phyloP scores from a whole-genome alignment of 495 filamentous ascomycete genomes.

The Daldinia concentrica region DNA sequence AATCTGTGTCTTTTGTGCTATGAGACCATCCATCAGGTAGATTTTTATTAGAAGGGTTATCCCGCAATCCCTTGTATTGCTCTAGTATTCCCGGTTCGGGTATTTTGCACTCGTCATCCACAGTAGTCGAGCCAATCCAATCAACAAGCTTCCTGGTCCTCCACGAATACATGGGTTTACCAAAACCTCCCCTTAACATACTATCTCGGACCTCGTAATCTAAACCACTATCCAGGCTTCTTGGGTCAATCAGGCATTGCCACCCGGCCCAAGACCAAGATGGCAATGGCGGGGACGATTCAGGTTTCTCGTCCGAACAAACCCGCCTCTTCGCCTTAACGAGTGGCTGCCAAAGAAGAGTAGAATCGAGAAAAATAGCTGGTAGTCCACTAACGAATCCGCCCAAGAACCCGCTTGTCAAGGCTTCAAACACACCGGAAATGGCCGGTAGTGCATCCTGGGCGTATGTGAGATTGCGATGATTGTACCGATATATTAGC shows the following conservation, averaged over 20 bases:
- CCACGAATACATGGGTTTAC: not conserved
- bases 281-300: not conserved
- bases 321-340: not conserved
- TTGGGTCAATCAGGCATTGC: not conserved
- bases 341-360: not conserved
- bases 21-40: not conserved
- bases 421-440: not conserved
- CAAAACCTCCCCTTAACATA: not conserved
- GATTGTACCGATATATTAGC: not conserved
- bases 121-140: not conserved
- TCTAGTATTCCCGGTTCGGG: not conserved
- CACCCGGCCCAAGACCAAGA: conserved; percentile 1
- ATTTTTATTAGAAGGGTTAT: not conserved
- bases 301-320: not conserved
- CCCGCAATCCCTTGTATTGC: not conserved
- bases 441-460: not conserved
- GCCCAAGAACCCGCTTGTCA: not conserved
- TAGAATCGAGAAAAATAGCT: not conserved
- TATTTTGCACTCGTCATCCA: not conserved
- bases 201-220: not conserved
- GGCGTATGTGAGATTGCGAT: not conserved
- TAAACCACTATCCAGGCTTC: not conserved
- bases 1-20: not conserved
- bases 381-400: not conserved
- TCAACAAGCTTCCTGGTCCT: not conserved